Evolutionary conservation across 495 filamentous ascomycete genomes (phyloP), one percentile per base, ranked within the genome.

Genomic region (Penicillium fimorum): DNA sequence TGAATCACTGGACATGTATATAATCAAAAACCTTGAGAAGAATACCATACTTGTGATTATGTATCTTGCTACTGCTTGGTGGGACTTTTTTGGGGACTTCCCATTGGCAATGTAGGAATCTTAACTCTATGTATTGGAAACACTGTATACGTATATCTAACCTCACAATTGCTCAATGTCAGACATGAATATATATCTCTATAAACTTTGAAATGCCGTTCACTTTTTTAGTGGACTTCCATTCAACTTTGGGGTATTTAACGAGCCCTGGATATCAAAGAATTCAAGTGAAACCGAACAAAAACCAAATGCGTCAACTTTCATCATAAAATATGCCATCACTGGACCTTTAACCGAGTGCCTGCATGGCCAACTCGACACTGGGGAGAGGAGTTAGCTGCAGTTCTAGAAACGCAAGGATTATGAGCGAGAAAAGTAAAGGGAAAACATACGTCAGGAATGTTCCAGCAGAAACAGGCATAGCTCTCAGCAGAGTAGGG

Each of bases 391-490:
- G 38, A 30, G 51, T 64, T 35, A 63, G 62, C 47, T 64, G 35
- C 12, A 18, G 18, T 47, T 35, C 17, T 27, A 24, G 40, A 17
- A 42, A 46, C 5, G 13, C 35, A 11, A 37, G 13, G 24, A 46
- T 17, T n/a, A 10, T 9, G 10, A 17, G 8, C 25, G n/a, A 10
- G 44, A 8, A 17, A 29, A 18, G 25, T 1, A 3, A 20, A 33
- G 38, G 24, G 33, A 47, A 54, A 58, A 77, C 76, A 45, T 76
- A 79, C 70, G 93, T 90, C 58, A 90, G 90, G 80, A 98, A 98
- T 41, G 94, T 98, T 45, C 93, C 93, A 20, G 94, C 94, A 64
- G 89, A 93, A 29, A 98, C 95, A 24, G 94, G 94, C 95, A 97
- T 95, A 45, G 94, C 95, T 69, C 94, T 90, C 71, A 96, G 72